Base-by-base conservation (phyloP, 306 rosid species). In the Leucaena leucocephala region DNA sequence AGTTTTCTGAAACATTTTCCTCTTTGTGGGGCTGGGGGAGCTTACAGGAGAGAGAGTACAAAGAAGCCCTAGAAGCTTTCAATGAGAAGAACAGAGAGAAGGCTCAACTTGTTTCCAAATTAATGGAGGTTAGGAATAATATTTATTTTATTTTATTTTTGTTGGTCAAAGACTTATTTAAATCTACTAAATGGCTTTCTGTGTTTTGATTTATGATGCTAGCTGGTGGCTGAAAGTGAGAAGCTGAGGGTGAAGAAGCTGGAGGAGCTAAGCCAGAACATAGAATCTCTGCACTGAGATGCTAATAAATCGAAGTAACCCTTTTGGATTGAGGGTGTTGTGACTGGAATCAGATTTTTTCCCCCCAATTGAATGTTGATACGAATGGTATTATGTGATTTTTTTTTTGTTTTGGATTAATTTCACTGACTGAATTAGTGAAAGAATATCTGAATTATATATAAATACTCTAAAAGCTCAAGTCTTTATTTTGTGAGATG, bases 241-340 rank as follows among this genome's bases (percentile, higher is more conserved):
- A 91, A 61, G 83, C 13, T 91, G 88, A 92, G 98, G 92, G 85
- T 94, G 97, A 92, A 92, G 97, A 94, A 92, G 92, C 93, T 94
- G 87, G 98, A 92, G 78, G 98, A 94, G 85, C 91, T 94, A 86
- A 90, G 97, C 93, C 92, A 91, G 90, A 86, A 88, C 85, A 68
- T 92, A 67, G 97, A 94, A 76, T 83, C 88, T 35, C 81, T 94
- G 68, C 84, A 87, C 17, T 90, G 86, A 84, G 52, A 4, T 61
- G 67, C 67, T 2, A 27, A 11, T 61, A 33, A 59, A 4, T 50
- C 27, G 16, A 27, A 33, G 42, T 33, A 34, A 33, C 40, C 82
- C 49, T 40, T 35, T 74, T 65, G 71, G 33, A 66, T 76, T 64
- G 70, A 39, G 65, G 79, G 72, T 77, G 81, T 13, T 91, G 79